These are phyloP conservation scores for Penicillium corylophilum DNA, from an alignment of 2,329 filamentous ascomycete genomes.

Conservation along the genomic window DNA sequence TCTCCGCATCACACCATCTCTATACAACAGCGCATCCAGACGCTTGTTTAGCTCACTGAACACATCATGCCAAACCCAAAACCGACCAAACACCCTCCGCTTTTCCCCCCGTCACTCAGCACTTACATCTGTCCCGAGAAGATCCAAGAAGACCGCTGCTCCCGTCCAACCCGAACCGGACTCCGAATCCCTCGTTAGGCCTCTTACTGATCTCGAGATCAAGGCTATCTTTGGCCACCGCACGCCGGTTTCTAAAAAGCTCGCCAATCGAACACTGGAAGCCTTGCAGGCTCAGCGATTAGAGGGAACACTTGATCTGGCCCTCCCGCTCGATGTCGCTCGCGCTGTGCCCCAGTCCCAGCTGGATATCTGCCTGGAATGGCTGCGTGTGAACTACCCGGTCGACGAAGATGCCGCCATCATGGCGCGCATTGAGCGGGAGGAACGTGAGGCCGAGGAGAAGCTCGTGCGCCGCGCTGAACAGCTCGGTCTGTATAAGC, in stretches of 20 bases:
- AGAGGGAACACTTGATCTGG: conserved; percentile 46
- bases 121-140: conserved; percentile 8
- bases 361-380: conserved; percentile 40
- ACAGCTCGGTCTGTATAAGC: conserved; percentile 42
- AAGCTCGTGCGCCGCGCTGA: conserved; percentile 39
- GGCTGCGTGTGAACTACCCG: conserved; percentile 44
- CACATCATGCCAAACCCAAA: neutral
- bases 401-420: conserved; percentile 52
- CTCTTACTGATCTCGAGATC: conserved; percentile 35
- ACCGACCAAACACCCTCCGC: neutral
- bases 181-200: conserved; percentile 21
- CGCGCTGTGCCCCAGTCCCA: conserved; percentile 32
- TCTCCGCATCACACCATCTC: conserved; percentile 24
- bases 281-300: conserved; percentile 46
- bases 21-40: conserved; percentile 14
- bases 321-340: conserved; percentile 41
- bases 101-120: neutral
- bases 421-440: conserved; percentile 43
- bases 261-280: conserved; percentile 40
- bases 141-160: conserved; percentile 24
- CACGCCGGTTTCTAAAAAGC: conserved; percentile 24
- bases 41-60: conserved; percentile 13
- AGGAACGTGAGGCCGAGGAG: conserved; percentile 39
- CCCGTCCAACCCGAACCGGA: conserved; percentile 11
- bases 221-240: conserved; percentile 37